Evolutionary conservation across 371 early-diverging fungal genomes (phyloP).

Genomic region (Mortierella polycephala): DNA sequence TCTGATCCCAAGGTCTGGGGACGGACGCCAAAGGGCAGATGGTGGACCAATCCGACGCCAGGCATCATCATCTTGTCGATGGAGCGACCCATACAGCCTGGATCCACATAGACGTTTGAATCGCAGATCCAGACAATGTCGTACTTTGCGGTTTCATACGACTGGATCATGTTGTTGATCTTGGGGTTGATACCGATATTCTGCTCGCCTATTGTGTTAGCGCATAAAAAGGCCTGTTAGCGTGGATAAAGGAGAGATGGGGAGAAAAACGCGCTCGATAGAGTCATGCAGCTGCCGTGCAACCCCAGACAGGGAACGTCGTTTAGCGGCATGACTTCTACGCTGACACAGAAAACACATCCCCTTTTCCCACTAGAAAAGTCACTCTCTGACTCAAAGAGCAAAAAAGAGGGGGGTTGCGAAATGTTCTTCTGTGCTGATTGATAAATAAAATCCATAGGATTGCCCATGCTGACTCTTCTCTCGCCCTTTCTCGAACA

Average conservation of each 20-base stretch:
- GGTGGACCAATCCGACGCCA: conserved; percentile 94
- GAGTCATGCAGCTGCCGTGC: conserved; percentile 6
- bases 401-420: too few species aligned
- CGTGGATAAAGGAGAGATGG: neutral
- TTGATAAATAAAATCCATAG: too few species aligned
- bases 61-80: conserved; percentile 76
- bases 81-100: conserved; percentile 81
- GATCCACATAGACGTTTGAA: conserved; percentile 85
- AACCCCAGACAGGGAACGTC: too few species aligned
- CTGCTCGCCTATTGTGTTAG: conserved; percentile 65
- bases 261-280: neutral
- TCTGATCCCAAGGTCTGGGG: conserved; percentile 82
- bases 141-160: conserved; percentile 81
- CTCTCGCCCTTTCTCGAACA: too few species aligned
- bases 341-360: too few species aligned
- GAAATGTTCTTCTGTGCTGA: too few species aligned
- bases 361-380: too few species aligned
- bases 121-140: conserved; percentile 96
- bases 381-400: too few species aligned
- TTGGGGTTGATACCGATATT: conserved; percentile 92
- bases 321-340: too few species aligned
- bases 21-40: conserved; percentile 83
- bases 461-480: too few species aligned
- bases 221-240: too few species aligned
- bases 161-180: conserved; percentile 91